Base-by-base conservation (phyloP, 805 yeast species). In the Yamadazyma nakazawae region DNA sequence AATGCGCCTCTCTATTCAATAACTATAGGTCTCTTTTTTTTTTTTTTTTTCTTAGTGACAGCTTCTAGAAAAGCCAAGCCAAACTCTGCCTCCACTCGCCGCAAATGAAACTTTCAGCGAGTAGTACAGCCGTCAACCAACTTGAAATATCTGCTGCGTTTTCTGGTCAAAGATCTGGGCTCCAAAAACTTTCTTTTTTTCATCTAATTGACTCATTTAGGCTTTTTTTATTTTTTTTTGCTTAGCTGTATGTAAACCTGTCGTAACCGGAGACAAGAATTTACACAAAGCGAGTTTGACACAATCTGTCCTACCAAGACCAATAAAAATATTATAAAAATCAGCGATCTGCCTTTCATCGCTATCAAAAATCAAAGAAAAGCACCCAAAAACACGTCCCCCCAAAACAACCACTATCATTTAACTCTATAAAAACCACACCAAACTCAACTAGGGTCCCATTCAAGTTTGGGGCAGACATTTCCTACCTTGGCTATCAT, bases 221-320 rank as follows among this genome's bases (percentile, higher is more conserved):
- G n/a, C n/a, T n/a, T 11, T 26, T 26, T 26, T 26, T 28, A 28
- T 28, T 28, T 28, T 12, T 26, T 28, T 28, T 28, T 28, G 32
- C 5, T 12, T 28, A 21, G 24, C 7, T 21, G 24, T 7, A 21
- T 21, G 7, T 28, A 28, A 28, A 28, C 32, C 32, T 13, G 5
- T 13, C 5, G 4, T 12, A 34, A 6, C n/a, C 5, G 19, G 19
- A 14, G 4, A 8, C n/a, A 16, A 8, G 26, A 19, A 28, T 14
- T 14, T 24, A 13, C 30, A n/a, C 40, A 38, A 38, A 25, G 32
- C 25, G 24, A 13, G 31, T 45, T 45, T 45, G 48, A 40, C 48
- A 45, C 38, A 45, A 39, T 40, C 48, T 45, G 42, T 40, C 48
- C 8, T 19, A 21, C 36, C 48, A 14, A 44, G 48, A 45, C 34